These are phyloP conservation scores for Solanum hybrid DNA, from an alignment of 305 asterid species.

Conservation along the genomic window DNA sequence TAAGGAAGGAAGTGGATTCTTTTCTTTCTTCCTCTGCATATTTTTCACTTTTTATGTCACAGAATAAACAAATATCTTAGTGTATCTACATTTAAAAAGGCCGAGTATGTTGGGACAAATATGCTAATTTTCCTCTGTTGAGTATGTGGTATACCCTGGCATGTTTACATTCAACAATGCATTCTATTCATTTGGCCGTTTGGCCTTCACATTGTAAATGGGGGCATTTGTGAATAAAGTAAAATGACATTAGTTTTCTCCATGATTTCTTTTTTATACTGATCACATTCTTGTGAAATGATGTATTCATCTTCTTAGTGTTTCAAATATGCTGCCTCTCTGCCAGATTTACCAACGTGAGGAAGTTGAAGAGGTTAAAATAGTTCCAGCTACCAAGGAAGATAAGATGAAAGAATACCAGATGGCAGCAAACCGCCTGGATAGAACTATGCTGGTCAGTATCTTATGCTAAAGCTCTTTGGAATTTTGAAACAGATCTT, in stretches of 20 bases:
- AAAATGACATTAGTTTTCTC: not conserved
- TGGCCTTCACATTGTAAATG: not conserved
- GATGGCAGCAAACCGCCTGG: slow-evolving; percentile 76
- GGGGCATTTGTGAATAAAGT: not conserved
- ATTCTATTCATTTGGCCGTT: not conserved
- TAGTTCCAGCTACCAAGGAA: slow-evolving; percentile 49
- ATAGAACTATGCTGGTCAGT: slow-evolving; percentile 60
- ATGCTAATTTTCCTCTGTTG: not conserved
- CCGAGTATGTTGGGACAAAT: not conserved
- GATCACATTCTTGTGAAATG: not conserved
- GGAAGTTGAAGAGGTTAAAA: slow-evolving; percentile 72
- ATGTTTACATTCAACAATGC: not conserved
- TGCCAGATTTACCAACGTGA: slow-evolving; percentile 65
- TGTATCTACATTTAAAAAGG: not conserved
- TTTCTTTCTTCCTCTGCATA: not conserved
- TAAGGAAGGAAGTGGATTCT: not conserved
- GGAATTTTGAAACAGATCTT: not conserved
- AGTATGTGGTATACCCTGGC: not conserved
- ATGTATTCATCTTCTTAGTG: not conserved
- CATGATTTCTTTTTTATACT: not conserved
- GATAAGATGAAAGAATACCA: slow-evolving; percentile 57
- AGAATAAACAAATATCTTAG: not conserved
- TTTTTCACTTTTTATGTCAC: not conserved
- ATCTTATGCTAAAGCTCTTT: slow-evolving; percentile 10
- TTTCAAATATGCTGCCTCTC: not conserved